These are phyloP conservation scores for Emmonsiellopsis sp. DNA, from an alignment of 2,329 filamentous ascomycete species.

Conservation along the genomic window DNA sequence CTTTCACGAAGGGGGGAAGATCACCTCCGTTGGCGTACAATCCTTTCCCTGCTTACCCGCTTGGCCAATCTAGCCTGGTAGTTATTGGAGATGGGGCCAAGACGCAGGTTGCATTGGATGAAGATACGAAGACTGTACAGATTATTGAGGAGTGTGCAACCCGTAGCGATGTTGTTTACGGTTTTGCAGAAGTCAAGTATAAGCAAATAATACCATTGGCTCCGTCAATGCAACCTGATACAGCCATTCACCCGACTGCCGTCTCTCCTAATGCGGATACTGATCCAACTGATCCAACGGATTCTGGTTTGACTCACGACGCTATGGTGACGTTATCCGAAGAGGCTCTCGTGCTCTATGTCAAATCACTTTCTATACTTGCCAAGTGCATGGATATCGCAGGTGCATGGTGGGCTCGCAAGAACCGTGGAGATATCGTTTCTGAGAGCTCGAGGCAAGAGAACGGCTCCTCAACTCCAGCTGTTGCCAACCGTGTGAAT, in stretches of 20 bases:
- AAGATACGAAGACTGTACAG: slow-evolving; percentile 69
- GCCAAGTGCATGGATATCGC: slow-evolving; percentile 95
- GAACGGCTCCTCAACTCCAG: slow-evolving; percentile 40
- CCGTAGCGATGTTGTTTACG: slow-evolving; percentile 89
- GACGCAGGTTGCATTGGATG: slow-evolving; percentile 54
- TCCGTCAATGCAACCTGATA: slow-evolving; percentile 49
- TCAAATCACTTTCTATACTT: slow-evolving; percentile 82
- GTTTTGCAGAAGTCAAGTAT: slow-evolving; percentile 97
- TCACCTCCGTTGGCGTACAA: slow-evolving; percentile 43
- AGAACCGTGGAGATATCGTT: slow-evolving; percentile 54
- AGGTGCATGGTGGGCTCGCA: slow-evolving; percentile 80
- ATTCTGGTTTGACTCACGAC: slow-evolving; percentile 72
- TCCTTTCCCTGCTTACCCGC: slow-evolving; percentile 77
- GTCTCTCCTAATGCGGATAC: slow-evolving; percentile 20
- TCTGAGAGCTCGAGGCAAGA: slow-evolving; percentile 26
- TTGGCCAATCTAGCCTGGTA: slow-evolving; percentile 60
- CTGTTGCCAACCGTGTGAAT: slow-evolving; percentile 65
- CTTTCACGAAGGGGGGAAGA: slow-evolving; percentile 34
- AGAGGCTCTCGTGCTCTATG: slow-evolving; percentile 89
- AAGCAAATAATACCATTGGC: slow-evolving; percentile 88
- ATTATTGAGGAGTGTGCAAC: slow-evolving; percentile 86
- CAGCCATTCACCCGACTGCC: slow-evolving; percentile 17
- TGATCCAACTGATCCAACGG: slow-evolving; percentile 47
- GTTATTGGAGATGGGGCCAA: slow-evolving; percentile 54
- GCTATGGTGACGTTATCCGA: slow-evolving; percentile 81